Evolutionary conservation across 202 grass and related monocot species (phyloP).

Genomic region (Schoenoplectus tabernaemontani): DNA sequence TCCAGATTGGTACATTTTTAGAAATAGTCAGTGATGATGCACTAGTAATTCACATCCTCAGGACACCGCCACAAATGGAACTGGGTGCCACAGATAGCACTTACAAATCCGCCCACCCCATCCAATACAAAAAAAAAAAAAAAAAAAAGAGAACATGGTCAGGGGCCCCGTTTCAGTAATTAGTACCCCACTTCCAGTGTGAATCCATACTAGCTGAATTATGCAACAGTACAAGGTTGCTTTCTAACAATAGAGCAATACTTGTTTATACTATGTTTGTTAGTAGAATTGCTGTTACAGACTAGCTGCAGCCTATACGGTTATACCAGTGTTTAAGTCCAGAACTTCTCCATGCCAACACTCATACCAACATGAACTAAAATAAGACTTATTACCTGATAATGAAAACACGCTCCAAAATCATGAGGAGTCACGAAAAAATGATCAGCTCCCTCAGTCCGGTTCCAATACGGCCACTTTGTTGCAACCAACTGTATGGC

Average conservation of each 20-base stretch:
- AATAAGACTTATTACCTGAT: constrained; percentile 41
- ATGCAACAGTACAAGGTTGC: neutral
- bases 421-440: constrained; percentile 88
- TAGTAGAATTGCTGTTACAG: neutral
- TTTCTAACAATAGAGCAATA: neutral
- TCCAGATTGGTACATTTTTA: neutral
- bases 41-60: neutral
- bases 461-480: constrained; percentile 71
- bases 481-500: constrained; percentile 48
- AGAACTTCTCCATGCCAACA: neutral
- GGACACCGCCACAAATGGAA: neutral
- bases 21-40: neutral
- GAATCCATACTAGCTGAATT: neutral
- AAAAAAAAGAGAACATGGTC: neutral
- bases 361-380: neutral
- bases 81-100: too few species aligned
- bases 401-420: constrained; percentile 83
- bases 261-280: neutral
- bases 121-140: neutral
- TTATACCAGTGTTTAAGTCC: neutral
- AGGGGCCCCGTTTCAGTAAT: neutral
- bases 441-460: constrained; percentile 67
- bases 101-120: too few species aligned
- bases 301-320: neutral
- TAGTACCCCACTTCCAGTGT: neutral